Base-by-base conservation (phyloP, 2,329 filamentous ascomycete species). In the Cercospora sesami region DNA sequence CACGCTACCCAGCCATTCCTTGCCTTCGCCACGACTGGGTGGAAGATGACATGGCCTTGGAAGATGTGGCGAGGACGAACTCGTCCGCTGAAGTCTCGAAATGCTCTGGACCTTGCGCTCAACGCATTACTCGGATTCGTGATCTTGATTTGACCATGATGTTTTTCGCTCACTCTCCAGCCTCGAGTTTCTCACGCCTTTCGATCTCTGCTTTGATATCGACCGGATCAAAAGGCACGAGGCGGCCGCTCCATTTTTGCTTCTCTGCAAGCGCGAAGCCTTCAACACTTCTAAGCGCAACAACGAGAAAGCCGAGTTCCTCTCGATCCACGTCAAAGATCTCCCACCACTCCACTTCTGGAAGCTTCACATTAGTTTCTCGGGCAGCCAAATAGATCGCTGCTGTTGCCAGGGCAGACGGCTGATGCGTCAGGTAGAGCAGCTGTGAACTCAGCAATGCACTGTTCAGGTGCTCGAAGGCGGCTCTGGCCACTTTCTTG, bases 301-400 rank as follows among this genome's bases (percentile, higher is more conserved):
- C 92, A 3, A 96, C 93, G 67, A 98, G 80, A 74, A 98, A 98
- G 0, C 95, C 95, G 39, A 99, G 84, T 78, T 97, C 93, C 82
- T 99, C 95, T 61, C 95, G 86, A 75, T 97, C 94, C 7, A 95
- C 92, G 79, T 99, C 95, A 78, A 98, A 98, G 0, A 98, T 92
- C 79, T 97, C 94, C 95, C 95, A 99, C 95, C 95, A 99, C 71
- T 92, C 90, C 59, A 87, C 87, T 71, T 91, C 91, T 0, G 94
- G 93, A 80, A 97, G 85, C 78, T 92, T 93, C 12, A 91, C 87
- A 0, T 86, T 89, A 1, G 87, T 79, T 72, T 98, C 93, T 55
- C 90, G 86, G 0, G 93, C 91, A 0, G 94, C 92, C n/a, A 93
- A 87, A 78, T 98, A 99, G 33, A 97, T 91, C 0, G 94, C 92